Conservation (phyloP, 768 basidiomycete species). For the Pleurotus platypus region DNA sequence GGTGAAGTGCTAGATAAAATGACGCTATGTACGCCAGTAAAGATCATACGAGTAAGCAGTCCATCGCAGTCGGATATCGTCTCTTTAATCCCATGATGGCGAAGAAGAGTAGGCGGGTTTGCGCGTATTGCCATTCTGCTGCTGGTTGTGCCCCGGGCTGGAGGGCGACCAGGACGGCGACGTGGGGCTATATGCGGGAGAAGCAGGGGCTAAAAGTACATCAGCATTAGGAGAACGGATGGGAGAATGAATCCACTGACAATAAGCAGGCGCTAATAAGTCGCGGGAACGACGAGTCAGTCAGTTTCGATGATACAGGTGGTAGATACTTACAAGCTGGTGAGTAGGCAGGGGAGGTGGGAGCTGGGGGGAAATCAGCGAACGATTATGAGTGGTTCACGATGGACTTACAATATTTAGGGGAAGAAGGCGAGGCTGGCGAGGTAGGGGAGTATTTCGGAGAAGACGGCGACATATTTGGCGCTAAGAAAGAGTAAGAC, state of each 20-base stretch:
- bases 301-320: conserved; percentile 6
- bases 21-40: not conserved
- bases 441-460: conserved; percentile 94
- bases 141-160: conserved; percentile 52
- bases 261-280: conserved; percentile 70
- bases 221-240: conserved; percentile 6
- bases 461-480: conserved; percentile 85
- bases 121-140: conserved; percentile 38
- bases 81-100: conserved; percentile 48
- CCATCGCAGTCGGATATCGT: not conserved
- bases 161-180: conserved; percentile 84
- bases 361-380: conserved; percentile 44
- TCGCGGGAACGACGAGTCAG: conserved; percentile 1
- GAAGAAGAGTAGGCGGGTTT: conserved; percentile 44
- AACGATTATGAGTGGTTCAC: not conserved
- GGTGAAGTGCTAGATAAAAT: not conserved
- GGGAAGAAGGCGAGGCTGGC: conserved; percentile 89
- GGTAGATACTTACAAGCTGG: conserved; percentile 67
- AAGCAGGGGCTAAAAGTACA: conserved; percentile 61
- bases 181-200: conserved; percentile 83
- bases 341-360: conserved; percentile 84
- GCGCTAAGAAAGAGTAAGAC: conserved; percentile 41
- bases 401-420: conserved; percentile 77
- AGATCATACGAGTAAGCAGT: not conserved
- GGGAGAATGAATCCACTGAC: conserved; percentile 37